phyloP scores from a whole-genome alignment of 192 early-diverging fungal genomes.

The Funneliformis geosporum region DNA sequence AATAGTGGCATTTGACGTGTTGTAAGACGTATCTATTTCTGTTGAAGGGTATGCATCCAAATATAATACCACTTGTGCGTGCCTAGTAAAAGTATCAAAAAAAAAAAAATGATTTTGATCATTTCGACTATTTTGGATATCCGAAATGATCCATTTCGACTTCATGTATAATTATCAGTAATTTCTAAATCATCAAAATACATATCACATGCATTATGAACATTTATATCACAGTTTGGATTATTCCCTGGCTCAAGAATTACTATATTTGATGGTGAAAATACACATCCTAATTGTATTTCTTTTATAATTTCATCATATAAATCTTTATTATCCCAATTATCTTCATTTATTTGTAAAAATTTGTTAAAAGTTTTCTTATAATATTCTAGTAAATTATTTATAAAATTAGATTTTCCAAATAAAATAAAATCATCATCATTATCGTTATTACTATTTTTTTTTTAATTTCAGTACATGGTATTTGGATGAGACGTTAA shows the following conservation, averaged over 20 bases:
- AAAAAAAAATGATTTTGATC: too few species aligned
- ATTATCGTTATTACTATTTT: background rate
- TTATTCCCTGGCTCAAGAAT: background rate
- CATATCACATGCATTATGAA: background rate
- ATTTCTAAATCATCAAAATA: background rate
- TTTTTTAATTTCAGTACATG: too few species aligned
- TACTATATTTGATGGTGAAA: background rate
- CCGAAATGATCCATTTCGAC: too few species aligned
- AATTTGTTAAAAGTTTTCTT: background rate
- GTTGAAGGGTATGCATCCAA: too few species aligned
- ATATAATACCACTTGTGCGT: too few species aligned
- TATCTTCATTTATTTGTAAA: background rate
- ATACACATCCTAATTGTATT: background rate
- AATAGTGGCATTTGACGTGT: too few species aligned
- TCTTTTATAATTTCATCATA: background rate
- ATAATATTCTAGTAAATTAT: background rate
- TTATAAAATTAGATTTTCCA: background rate
- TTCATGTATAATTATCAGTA: too few species aligned
- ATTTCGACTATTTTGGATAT: too few species aligned
- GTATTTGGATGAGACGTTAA: too few species aligned
- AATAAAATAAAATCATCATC: background rate
- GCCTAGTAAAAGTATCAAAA: too few species aligned
- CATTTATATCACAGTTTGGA: conserved; percentile 5
- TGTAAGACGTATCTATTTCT: too few species aligned
- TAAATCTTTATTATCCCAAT: conserved; percentile 1